Conservation (phyloP, 2,329 filamentous ascomycete genomes). For the Penicillium sp. region DNA sequence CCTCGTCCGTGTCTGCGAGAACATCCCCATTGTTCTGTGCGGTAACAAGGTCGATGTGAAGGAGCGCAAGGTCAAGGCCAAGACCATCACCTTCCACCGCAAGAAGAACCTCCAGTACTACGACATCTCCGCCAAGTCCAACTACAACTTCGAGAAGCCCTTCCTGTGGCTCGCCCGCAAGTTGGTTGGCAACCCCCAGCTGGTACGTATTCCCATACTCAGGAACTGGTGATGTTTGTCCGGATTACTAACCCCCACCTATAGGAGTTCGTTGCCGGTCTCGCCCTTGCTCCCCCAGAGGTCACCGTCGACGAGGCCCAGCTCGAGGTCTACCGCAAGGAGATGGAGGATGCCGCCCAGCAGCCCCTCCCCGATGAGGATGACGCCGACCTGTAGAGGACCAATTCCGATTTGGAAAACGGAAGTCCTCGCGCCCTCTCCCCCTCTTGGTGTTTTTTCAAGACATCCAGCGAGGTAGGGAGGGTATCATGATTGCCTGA, state of each 20-base stretch:
- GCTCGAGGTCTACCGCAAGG: slow-evolving; percentile 78
- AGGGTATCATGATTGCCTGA: slow-evolving; percentile 14
- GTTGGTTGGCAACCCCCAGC: slow-evolving; percentile 86
- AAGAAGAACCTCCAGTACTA: slow-evolving; percentile 99
- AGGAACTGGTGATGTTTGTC: slow-evolving; percentile 19
- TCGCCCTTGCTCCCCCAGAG: slow-evolving; percentile 90
- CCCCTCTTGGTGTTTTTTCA: slow-evolving; percentile 4
- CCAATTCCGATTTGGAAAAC: slow-evolving; percentile 13
- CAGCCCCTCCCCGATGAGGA: slow-evolving; percentile 95
- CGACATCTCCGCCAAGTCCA: slow-evolving; percentile 99
- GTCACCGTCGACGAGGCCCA: slow-evolving; percentile 83
- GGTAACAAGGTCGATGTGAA: slow-evolving; percentile 99
- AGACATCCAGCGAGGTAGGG: background rate
- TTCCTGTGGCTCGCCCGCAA: slow-evolving; percentile 99
- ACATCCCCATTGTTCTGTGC: slow-evolving; percentile 96
- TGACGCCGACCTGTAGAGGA: slow-evolving; percentile 62
- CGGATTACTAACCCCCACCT: slow-evolving; percentile 22
- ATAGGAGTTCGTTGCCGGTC: slow-evolving; percentile 94
- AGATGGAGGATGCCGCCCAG: slow-evolving; percentile 78
- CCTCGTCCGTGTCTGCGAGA: slow-evolving; percentile 98
- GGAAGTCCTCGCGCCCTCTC: slow-evolving; percentile 8
- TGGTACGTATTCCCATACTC: slow-evolving; percentile 60
- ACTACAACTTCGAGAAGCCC: slow-evolving; percentile 99
- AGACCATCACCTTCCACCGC: slow-evolving; percentile 99
- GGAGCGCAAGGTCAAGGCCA: slow-evolving; percentile 99